A percentile compares a stretch with the other conserved stretches of the same genome.
Conservation (phyloP, 805 yeast genomes). For the Saturnispora saitoi region DNA sequence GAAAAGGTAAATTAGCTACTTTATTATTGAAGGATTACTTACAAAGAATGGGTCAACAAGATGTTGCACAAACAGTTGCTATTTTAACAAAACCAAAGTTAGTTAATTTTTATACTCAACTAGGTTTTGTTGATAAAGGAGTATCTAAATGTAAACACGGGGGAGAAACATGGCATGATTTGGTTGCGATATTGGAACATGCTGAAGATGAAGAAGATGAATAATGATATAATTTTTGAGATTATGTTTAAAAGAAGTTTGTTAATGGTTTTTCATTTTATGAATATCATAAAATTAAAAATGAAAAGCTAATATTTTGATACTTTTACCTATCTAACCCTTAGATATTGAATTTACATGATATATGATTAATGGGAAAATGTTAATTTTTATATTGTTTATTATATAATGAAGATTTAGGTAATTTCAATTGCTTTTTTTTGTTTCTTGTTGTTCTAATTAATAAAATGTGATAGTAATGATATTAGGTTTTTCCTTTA, state of each 20-base stretch:
- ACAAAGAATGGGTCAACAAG: conserved; percentile 82
- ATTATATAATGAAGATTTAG: too few relatives aligned
- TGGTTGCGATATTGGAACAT: conserved; percentile 34
- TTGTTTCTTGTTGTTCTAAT: too few relatives aligned
- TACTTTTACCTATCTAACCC: too few relatives aligned
- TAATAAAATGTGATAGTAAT: too few relatives aligned
- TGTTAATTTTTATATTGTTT: too few relatives aligned
- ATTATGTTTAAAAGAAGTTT: not conserved
- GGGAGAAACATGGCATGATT: conserved; percentile 53
- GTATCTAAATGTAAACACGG: conserved; percentile 51
- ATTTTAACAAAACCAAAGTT: conserved; percentile 64
- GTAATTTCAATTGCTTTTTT: too few relatives aligned
- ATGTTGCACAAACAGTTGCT: conserved; percentile 68
- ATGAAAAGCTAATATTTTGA: too few relatives aligned
- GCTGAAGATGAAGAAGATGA: conserved; percentile 35
- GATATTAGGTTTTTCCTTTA: too few relatives aligned
- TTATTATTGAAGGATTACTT: conserved; percentile 79
- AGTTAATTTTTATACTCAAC: conserved; percentile 67
- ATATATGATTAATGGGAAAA: too few relatives aligned
- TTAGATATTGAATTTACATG: too few relatives aligned
- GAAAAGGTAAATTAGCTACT: conserved; percentile 76
- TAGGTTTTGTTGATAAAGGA: conserved; percentile 73
- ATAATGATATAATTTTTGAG: not conserved
- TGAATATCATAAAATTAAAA: too few relatives aligned
- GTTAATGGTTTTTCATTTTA: too few relatives aligned